Conservation (phyloP, 2,329 filamentous ascomycete genomes). For the Cordyceps javanica region DNA sequence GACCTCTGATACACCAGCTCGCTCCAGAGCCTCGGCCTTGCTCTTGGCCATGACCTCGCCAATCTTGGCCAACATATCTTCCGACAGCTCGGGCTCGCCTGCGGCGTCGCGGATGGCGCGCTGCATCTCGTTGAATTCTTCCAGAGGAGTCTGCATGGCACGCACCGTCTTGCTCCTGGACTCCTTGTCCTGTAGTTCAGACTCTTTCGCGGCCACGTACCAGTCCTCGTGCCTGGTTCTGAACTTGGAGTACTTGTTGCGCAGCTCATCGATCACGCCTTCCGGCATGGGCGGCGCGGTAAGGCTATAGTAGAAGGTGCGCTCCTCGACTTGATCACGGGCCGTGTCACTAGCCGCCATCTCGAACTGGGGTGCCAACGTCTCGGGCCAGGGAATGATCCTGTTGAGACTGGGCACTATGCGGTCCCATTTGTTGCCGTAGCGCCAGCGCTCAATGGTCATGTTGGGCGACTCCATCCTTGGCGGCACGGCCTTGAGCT, state of each 20-base stretch:
- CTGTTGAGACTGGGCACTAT: constrained; percentile 66
- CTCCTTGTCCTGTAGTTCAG: constrained; percentile 46
- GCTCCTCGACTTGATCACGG: constrained; percentile 66
- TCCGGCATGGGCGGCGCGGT: constrained; percentile 71
- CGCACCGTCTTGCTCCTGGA: constrained; percentile 22
- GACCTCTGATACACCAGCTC: constrained; percentile 31
- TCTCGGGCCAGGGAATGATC: constrained; percentile 69
- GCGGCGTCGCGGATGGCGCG: constrained; percentile 43
- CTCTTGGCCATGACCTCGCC: constrained; percentile 56
- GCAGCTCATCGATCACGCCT: constrained; percentile 75
- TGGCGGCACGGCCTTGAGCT: constrained; percentile 51
- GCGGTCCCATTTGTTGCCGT: constrained; percentile 41
- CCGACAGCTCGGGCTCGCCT: constrained; percentile 50
- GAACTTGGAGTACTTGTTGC: constrained; percentile 77
- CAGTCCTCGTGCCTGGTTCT: constrained; percentile 72
- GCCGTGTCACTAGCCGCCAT: constrained; percentile 64
- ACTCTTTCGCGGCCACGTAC: constrained; percentile 60
- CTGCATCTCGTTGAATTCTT: constrained; percentile 53
- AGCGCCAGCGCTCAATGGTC: constrained; percentile 34
- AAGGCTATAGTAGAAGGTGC: constrained; percentile 73
- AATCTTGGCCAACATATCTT: constrained; percentile 56
- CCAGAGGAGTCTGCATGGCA: constrained; percentile 48
- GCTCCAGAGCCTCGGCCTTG: constrained; percentile 32
- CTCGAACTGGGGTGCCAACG: constrained; percentile 40
- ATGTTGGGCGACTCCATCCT: constrained; percentile 41